These are phyloP conservation scores for Trichosporon ovoides DNA, from an alignment of 1,284 basidiomycete genomes.

Conservation along the genomic window DNA sequence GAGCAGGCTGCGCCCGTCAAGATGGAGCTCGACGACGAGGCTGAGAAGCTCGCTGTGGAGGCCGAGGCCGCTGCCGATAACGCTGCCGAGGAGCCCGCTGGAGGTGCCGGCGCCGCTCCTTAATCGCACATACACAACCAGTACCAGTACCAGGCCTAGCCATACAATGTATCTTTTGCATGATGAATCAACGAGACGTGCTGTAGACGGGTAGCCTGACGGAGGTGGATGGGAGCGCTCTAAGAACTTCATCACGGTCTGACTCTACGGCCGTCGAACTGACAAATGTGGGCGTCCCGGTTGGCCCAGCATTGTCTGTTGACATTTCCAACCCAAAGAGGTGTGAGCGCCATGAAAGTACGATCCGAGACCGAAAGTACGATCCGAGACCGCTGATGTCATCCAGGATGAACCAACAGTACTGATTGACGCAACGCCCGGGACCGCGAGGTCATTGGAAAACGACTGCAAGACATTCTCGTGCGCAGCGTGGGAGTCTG, in stretches of 20 bases:
- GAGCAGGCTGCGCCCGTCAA: neutral
- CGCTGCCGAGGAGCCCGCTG: neutral
- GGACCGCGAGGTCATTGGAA: neutral
- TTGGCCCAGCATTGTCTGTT: too few relatives aligned
- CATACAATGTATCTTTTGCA: neutral
- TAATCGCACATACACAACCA: neutral
- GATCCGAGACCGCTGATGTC: too few relatives aligned
- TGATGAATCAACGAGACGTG: neutral
- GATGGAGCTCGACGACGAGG: slow-evolving; percentile 41
- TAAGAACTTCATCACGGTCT: too few relatives aligned
- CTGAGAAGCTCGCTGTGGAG: slow-evolving; percentile 34
- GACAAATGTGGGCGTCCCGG: neutral
- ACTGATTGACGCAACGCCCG: neutral
- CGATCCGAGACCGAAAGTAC: too few relatives aligned
- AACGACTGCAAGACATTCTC: too few relatives aligned
- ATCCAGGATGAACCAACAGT: too few relatives aligned
- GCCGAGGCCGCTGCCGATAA: slow-evolving; percentile 18
- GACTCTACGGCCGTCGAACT: too few relatives aligned
- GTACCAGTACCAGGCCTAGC: neutral
- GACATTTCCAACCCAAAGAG: too few relatives aligned
- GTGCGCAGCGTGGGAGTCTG: too few relatives aligned
- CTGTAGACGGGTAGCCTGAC: neutral
- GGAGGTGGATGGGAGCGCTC: too few relatives aligned
- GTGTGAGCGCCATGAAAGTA: too few relatives aligned
- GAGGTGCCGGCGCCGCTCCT: neutral